Base-by-base conservation (phyloP, 345 rosid species). In the Brassica napus region DNA sequence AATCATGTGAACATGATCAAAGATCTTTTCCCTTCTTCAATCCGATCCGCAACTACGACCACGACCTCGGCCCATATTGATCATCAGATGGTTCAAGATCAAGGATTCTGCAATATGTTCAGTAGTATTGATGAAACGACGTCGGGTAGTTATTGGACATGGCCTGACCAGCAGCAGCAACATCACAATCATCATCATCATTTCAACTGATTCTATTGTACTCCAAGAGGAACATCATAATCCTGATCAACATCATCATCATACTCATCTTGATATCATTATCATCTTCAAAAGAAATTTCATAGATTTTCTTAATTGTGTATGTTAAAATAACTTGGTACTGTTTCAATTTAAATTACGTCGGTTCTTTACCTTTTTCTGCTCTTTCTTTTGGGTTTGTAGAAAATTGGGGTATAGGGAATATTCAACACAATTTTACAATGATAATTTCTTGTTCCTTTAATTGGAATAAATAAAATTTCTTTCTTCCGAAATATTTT, bases 111-210 rank as follows among this genome's bases (percentile, higher is more conserved):
- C 82, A 87, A 82, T 84, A 85, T 92, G 86, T 90, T 90, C 79
- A 89, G 82, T 84, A 86, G 88, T n/a, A 89, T 89, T 1, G 94
- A 90, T 64, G 94, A 92, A 75, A 89, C 88, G 59, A 90, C 90
- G 71, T 81, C 83, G 37, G 77, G 70, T 49, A 86, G 88, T 9
- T 86, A 87, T 21, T 92, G 97, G 97, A 72, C 89, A 68, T 92
- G 97, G 94, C 77, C 87, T 60, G 94, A 90, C 37, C 85, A 82
- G 55, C 94, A 89, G 37, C 87, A 87, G 78, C 85, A 80, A 75
- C 87, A 76, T 85, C 89, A 86, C 65, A 88, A 72, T 85, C 75
- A 67, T 74, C 77, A 67, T 72, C 76, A 74, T n/a, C 84, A 71
- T 1, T 76, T 77, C 75, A 72, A 77, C 39, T 81, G 67, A 71